Conservation (phyloP, 176 grass and related monocot genomes). For the Hordeum vulgare region DNA sequence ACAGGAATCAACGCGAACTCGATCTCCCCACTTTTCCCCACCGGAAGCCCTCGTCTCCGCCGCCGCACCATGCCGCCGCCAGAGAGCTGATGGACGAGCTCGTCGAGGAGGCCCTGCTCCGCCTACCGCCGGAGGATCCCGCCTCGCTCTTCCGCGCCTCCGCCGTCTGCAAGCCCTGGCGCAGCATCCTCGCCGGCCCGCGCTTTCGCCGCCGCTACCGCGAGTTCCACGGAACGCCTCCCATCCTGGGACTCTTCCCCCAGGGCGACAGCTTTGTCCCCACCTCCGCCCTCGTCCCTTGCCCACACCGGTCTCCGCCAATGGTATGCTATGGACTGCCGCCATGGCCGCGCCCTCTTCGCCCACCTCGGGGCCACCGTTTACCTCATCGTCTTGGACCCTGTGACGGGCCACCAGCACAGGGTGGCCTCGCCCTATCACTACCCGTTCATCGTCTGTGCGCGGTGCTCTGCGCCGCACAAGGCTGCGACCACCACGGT, state of each 20-base stretch:
- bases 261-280: not conserved
- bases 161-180: too few relatives aligned
- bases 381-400: not conserved
- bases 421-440: not conserved
- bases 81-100: too few relatives aligned
- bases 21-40: too few relatives aligned
- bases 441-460: not conserved
- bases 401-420: not conserved
- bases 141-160: too few relatives aligned
- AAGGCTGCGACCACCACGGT: not conserved
- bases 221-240: not conserved
- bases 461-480: not conserved
- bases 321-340: not conserved
- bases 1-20: too few relatives aligned
- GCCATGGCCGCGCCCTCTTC: not conserved
- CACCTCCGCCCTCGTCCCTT: not conserved
- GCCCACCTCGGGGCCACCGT: not conserved
- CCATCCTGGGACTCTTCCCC: not conserved
- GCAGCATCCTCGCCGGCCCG: not conserved
- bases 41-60: too few relatives aligned
- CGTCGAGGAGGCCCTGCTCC: too few relatives aligned
- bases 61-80: too few relatives aligned
- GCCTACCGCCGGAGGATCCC: too few relatives aligned
- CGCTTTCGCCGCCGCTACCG: conserved; percentile 8
- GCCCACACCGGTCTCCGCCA: not conserved